A percentile compares a stretch with the other conserved stretches of the same genome.
Conservation (phyloP, 495 filamentous ascomycete genomes). For the Cudoniella acicularis region DNA sequence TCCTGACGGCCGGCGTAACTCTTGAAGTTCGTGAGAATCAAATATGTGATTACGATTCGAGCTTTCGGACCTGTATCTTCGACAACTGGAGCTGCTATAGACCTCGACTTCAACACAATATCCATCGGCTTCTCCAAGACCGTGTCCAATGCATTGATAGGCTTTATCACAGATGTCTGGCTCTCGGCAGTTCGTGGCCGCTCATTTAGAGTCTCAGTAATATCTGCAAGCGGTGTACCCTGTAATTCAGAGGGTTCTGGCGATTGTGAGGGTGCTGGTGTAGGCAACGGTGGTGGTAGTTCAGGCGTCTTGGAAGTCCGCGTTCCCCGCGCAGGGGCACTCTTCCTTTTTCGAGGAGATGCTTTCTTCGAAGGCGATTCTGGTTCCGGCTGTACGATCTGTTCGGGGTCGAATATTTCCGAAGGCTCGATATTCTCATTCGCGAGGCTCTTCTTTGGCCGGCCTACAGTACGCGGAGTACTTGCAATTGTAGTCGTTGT, state of each 20-base stretch:
- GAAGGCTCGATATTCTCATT: constrained; percentile 52
- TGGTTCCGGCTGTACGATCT: constrained; percentile 49
- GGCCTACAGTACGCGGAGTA: constrained; percentile 25
- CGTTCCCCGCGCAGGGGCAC: constrained; percentile 50
- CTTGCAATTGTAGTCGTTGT: constrained; percentile 42
- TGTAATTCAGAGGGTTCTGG: constrained; percentile 42
- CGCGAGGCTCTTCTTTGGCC: constrained; percentile 34
- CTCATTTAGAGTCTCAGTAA: constrained; percentile 69
- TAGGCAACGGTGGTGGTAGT: constrained; percentile 43
- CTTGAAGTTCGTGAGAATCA: constrained; percentile 94
- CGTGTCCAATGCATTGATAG: constrained; percentile 69
- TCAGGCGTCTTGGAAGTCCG: constrained; percentile 45
- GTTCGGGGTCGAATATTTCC: constrained; percentile 55
- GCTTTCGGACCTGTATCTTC: constrained; percentile 74
- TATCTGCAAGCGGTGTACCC: constrained; percentile 70
- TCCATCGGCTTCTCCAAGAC: constrained; percentile 88
- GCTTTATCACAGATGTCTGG: constrained; percentile 46
- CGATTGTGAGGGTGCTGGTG: constrained; percentile 38
- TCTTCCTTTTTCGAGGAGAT: constrained; percentile 65
- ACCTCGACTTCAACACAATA: constrained; percentile 84
- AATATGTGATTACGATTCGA: constrained; percentile 84
- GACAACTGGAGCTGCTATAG: constrained; percentile 57
- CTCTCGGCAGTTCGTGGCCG: constrained; percentile 32
- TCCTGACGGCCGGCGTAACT: constrained; percentile 94
- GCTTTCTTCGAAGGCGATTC: constrained; percentile 61